These are phyloP conservation scores for Hericium coralloides DNA, from an alignment of 768 basidiomycete species.

Conservation along the genomic window DNA sequence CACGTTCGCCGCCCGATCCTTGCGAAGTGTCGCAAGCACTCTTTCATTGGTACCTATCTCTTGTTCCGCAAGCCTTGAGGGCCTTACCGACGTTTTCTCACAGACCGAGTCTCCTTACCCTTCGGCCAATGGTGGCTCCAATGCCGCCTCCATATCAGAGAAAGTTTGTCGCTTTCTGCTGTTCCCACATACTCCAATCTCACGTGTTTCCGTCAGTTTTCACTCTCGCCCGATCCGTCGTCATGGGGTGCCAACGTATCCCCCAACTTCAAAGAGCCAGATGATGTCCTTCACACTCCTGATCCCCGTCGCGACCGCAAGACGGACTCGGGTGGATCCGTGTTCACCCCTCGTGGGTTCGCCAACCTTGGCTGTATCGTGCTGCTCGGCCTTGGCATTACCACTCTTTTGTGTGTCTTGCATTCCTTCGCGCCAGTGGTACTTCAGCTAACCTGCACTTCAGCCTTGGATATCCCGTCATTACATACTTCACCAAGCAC, in stretches of 20 bases:
- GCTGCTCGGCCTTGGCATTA: conserved; percentile 2
- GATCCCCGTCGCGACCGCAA: conserved; percentile 23
- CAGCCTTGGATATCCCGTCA: conserved; percentile 29
- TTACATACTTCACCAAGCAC: conserved; percentile 19
- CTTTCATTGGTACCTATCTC: conserved; percentile 10
- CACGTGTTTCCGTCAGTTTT: conserved; percentile 5
- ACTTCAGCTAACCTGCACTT: background rate
- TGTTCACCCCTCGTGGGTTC: conserved; percentile 30
- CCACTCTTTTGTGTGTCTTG: conserved; percentile 11
- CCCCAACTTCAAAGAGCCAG: conserved; percentile 15
- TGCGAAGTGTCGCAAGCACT: conserved; percentile 15
- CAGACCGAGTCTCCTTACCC: conserved; percentile 2
- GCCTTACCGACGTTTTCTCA: background rate
- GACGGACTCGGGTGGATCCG: conserved; percentile 26
- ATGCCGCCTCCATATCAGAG: background rate
- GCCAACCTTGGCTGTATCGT: conserved; percentile 30
- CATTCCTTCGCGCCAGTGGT: background rate
- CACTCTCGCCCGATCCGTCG: conserved; percentile 23
- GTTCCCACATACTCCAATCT: background rate
- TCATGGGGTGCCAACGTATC: conserved; percentile 19
- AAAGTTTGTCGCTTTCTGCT: background rate
- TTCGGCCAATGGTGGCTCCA: background rate
- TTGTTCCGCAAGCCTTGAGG: conserved; percentile 4
- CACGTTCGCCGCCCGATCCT: conserved; percentile 11
- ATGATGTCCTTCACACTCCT: conserved; percentile 25